Conservation (phyloP, 1,284 basidiomycete species). For the Moesziomyces globuligerus region DNA sequence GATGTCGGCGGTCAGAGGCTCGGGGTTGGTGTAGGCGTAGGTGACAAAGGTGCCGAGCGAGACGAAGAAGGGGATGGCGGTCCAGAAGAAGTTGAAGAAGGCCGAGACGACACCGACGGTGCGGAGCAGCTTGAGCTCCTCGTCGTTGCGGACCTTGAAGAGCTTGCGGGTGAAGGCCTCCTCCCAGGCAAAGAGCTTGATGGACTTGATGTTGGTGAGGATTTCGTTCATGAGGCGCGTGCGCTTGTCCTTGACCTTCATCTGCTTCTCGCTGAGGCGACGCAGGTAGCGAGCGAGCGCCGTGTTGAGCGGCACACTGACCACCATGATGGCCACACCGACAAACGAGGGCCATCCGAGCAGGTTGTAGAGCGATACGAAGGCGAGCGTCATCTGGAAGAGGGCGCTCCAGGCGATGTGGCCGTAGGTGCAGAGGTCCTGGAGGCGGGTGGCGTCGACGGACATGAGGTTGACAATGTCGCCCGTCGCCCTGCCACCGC, state of each 20-base stretch:
- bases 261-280: conserved; percentile 78
- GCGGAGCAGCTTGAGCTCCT: conserved; percentile 79
- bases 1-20: conserved; percentile 73
- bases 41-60: conserved; percentile 86
- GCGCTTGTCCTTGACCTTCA: conserved; percentile 85
- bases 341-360: conserved; percentile 82
- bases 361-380: conserved; percentile 77
- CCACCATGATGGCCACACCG: conserved; percentile 83
- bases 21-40: conserved; percentile 78
- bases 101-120: conserved; percentile 78
- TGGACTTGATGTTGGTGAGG: conserved; percentile 63
- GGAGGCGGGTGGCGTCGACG: conserved; percentile 88
- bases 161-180: conserved; percentile 73
- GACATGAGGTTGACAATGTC: conserved; percentile 92
- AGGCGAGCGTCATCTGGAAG: conserved; percentile 64
- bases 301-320: conserved; percentile 75
- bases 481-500: conserved; percentile 82
- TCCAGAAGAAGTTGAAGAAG: conserved; percentile 75
- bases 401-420: conserved; percentile 80
- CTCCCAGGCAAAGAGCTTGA: conserved; percentile 65
- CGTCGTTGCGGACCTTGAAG: conserved; percentile 76
- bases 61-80: conserved; percentile 81
- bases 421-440: conserved; percentile 86
- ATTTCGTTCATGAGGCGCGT: conserved; percentile 65
- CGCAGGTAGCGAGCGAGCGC: conserved; percentile 80